Evolutionary conservation across 345 rosid species (phyloP), one percentile per base, ranked within the genome.

Genomic region (Raphanus sativus): DNA sequence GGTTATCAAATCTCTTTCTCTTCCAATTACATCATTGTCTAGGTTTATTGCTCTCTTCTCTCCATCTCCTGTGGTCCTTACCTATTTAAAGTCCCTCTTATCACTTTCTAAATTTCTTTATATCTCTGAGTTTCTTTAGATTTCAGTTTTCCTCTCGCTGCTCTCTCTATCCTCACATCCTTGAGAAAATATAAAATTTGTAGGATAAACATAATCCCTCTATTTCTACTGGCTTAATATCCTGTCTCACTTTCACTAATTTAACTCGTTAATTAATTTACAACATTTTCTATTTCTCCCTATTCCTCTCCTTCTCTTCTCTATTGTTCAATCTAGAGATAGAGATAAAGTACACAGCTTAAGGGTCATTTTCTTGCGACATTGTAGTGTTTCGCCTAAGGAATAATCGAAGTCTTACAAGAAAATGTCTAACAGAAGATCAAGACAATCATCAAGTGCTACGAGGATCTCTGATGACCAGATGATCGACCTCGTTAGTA

Each of bases 371-470:
- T 34, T 79, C 64, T 68, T 48, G 45, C 55, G 17, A 74, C 74
- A 67, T 73, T 78, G 56, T 67, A 60, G 65, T 66, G 55, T 72
- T 32, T 15, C 66, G 42, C 28, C 48, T 59, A 58, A 73, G 60
- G 33, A 78, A 9, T 21, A 77, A 70, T 9, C 4, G 13, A 30
- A 38, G 28, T 17, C 29, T 1, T 29, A 64, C 2, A 38, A 70
- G 65, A 78, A 28, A 65, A 91, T 93, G 98, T 89, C 98, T 3
- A 86, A 83, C 87, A 81, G 95, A 84, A 89, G 97, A 82, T 84
- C 98, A 4, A 83, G 90, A 69, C 91, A 89, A 62, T 77, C 94
- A 29, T 83, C 85, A 28, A 79, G 24, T 69, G 82, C 67, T 73
- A 75, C 88, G 0, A 81, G 87, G 56, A 89, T 93, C 82, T 73